Conservation (phyloP, 345 rosid genomes). For the Syzygium aromaticum region DNA sequence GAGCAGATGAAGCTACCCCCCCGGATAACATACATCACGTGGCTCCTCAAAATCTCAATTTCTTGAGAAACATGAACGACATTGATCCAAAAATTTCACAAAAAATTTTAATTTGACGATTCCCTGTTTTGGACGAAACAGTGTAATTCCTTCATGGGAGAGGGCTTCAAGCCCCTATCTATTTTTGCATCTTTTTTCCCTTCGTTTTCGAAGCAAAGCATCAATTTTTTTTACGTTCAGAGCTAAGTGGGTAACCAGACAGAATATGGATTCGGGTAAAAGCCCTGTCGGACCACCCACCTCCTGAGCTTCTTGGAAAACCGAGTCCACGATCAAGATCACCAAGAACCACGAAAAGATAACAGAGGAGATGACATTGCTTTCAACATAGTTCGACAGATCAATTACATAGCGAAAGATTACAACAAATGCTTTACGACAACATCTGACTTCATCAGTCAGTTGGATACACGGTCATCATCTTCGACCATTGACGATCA, state of each 20-base stretch:
- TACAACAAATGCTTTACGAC: background rate
- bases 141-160: background rate
- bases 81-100: background rate
- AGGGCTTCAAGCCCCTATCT: background rate
- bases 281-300: too few relatives aligned
- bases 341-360: background rate
- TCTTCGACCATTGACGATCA: background rate
- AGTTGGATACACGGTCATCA: background rate
- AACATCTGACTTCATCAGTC: background rate
- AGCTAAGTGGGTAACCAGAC: background rate
- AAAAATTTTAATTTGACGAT: background rate
- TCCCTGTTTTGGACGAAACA: background rate
- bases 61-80: background rate
- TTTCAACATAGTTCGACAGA: background rate
- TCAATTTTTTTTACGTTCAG: background rate
- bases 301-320: background rate
- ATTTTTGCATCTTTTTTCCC: background rate
- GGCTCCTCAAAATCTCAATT: background rate
- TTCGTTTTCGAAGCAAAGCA: background rate
- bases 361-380: background rate
- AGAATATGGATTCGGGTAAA: too few relatives aligned
- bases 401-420: background rate
- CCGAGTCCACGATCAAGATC: background rate
- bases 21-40: background rate
- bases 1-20: too few relatives aligned